Conservation (phyloP, 176 grass and related monocot genomes). For the Paspalum vaginatum region DNA sequence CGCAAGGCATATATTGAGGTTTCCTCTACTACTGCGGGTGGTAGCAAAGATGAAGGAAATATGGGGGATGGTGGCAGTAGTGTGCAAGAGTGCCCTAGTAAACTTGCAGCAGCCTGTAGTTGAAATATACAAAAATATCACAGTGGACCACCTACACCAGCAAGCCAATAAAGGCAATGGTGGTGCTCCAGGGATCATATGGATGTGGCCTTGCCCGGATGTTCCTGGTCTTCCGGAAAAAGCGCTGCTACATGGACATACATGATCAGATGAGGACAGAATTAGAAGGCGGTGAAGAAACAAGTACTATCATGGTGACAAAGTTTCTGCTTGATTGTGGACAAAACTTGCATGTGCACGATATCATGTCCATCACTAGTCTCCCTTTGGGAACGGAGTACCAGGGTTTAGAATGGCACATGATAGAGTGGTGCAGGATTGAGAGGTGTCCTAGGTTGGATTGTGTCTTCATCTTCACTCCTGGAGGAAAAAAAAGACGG, state of each 20-base stretch:
- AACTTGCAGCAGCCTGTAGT: not conserved
- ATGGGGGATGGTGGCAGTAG: not conserved
- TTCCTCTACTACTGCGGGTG: not conserved
- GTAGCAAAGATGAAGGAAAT: not conserved
- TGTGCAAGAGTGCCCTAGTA: too few species aligned
- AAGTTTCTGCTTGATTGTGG: fast-evolving
- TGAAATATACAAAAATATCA: not conserved
- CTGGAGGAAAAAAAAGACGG: too few species aligned
- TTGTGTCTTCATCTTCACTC: conserved; percentile 13
- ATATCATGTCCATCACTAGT: not conserved
- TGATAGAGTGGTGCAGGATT: not conserved
- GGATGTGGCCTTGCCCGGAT: not conserved
- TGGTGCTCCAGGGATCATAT: not conserved
- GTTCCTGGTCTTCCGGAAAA: not conserved
- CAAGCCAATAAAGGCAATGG: not conserved
- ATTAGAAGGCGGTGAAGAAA: not conserved
- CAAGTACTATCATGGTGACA: not conserved
- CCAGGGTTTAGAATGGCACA: not conserved
- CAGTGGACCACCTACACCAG: not conserved
- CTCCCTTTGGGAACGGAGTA: not conserved
- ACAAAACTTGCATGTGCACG: not conserved
- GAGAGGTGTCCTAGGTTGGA: conserved; percentile 25
- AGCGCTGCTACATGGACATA: not conserved
- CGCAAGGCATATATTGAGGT: not conserved
- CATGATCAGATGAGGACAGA: not conserved